Conservation (phyloP, 768 basidiomycete genomes). For the Panellus pusillus region DNA sequence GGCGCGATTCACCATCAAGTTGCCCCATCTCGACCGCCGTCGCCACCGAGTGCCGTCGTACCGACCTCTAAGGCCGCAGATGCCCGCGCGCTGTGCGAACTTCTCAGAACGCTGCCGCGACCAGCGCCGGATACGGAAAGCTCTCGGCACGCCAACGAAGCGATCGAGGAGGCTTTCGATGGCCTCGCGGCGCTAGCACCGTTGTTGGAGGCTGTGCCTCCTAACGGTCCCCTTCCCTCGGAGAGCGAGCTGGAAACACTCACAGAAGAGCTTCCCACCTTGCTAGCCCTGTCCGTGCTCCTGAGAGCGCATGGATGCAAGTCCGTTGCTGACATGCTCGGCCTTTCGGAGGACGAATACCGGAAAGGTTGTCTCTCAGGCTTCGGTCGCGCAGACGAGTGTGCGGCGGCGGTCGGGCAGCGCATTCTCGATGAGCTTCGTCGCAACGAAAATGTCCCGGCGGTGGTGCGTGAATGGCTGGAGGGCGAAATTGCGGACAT, state of each 20-base stretch:
- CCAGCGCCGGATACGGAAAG: constrained; percentile 50
- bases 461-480: constrained; percentile 49
- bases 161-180: constrained; percentile 76
- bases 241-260: constrained; percentile 48
- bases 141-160: constrained; percentile 68
- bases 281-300: constrained; percentile 71
- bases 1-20: constrained; percentile 63
- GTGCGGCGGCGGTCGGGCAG: constrained; percentile 56
- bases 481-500: constrained; percentile 41
- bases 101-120: constrained; percentile 60
- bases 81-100: constrained; percentile 59
- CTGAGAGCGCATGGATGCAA: constrained; percentile 46
- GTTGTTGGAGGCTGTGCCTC: constrained; percentile 52
- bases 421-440: constrained; percentile 54
- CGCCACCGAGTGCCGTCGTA: constrained; percentile 43
- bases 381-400: constrained; percentile 78
- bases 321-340: constrained; percentile 53
- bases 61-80: constrained; percentile 54
- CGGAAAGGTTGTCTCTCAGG: constrained; percentile 68
- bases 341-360: constrained; percentile 62
- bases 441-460: constrained; percentile 29
- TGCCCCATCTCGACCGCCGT: constrained; percentile 70
- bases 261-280: constrained; percentile 67
- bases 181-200: constrained; percentile 57
- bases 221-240: constrained; percentile 12